These are phyloP conservation scores for Sequoia sempervirens DNA, from an alignment of 75 land plant species.

Conservation along the genomic window DNA sequence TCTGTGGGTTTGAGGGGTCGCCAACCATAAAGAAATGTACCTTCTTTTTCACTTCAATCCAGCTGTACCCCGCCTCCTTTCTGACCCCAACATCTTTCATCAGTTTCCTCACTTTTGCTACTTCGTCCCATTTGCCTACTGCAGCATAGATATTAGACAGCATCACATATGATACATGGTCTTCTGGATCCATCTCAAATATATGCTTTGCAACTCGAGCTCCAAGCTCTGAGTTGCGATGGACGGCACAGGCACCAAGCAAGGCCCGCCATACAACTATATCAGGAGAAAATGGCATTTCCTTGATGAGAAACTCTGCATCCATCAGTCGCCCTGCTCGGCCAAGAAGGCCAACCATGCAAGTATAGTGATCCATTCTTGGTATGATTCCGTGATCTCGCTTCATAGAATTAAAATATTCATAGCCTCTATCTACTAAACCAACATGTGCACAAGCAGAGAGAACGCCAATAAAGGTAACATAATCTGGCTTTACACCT, in stretches of 20 bases:
- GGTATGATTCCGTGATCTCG: conserved; percentile 9
- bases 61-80: conserved; percentile 6
- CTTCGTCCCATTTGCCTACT: conserved; percentile 2
- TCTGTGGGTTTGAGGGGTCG: neutral
- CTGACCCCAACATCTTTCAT: neutral
- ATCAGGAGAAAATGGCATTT: conserved; percentile 15
- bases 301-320: conserved; percentile 12
- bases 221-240: conserved; percentile 17
- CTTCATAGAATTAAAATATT: conserved; percentile 14
- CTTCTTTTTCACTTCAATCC: conserved; percentile 5
- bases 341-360: conserved; percentile 30
- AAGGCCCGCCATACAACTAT: conserved; percentile 19
- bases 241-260: conserved; percentile 17
- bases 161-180: conserved; percentile 11
- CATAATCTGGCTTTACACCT: conserved; percentile 17
- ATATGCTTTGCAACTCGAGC: conserved; percentile 13
- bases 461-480: conserved; percentile 14
- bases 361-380: conserved; percentile 19
- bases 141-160: conserved; percentile 16
- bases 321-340: conserved; percentile 17
- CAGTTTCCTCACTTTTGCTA: neutral
- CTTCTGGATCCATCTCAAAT: conserved; percentile 8
- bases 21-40: conserved; percentile 5
- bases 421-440: neutral
- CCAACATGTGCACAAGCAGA: conserved; percentile 8